These are phyloP conservation scores for Pichiaceae sp. DNA, from an alignment of 1,139 yeast species.

Conservation along the genomic window DNA sequence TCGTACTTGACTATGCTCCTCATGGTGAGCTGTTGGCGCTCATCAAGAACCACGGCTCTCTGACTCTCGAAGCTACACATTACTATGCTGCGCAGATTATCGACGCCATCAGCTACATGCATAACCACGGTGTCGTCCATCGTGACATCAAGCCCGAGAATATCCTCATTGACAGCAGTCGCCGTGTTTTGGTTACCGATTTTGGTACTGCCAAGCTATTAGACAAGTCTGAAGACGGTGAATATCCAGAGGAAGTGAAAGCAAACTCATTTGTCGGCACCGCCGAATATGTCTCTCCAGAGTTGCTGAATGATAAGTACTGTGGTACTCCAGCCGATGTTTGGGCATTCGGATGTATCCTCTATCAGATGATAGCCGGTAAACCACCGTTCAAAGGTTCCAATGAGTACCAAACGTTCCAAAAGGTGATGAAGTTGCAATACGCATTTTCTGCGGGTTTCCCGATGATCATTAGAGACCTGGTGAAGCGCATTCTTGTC, in stretches of 20 bases:
- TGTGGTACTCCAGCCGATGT: conserved; percentile 87
- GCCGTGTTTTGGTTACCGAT: conserved; percentile 88
- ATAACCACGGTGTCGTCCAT: conserved; percentile 76
- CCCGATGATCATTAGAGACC: conserved; percentile 62
- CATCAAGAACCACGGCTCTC: conserved; percentile 47
- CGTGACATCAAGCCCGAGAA: conserved; percentile 96
- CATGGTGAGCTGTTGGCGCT: conserved; percentile 67
- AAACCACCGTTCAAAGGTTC: conserved; percentile 93
- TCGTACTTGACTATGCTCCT: conserved; percentile 71
- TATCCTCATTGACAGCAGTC: conserved; percentile 67
- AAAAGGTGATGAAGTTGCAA: conserved; percentile 78
- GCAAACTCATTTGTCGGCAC: conserved; percentile 81
- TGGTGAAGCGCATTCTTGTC: conserved; percentile 60
- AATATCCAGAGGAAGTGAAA: conserved; percentile 51
- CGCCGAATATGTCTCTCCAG: conserved; percentile 84
- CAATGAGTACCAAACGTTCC: conserved; percentile 93
- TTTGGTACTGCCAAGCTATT: conserved; percentile 94
- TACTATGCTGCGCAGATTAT: conserved; percentile 63
- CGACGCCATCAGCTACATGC: conserved; percentile 84
- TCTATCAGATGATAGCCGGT: conserved; percentile 91
- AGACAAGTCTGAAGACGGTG: conserved; percentile 34
- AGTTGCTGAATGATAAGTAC: conserved; percentile 69
- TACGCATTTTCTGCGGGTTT: conserved; percentile 75
- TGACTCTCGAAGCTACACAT: conserved; percentile 44
- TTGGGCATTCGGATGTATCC: conserved; percentile 95